Evolutionary conservation across 257 asterid species (phyloP).

Genomic region (Linderniella brevidens): DNA sequence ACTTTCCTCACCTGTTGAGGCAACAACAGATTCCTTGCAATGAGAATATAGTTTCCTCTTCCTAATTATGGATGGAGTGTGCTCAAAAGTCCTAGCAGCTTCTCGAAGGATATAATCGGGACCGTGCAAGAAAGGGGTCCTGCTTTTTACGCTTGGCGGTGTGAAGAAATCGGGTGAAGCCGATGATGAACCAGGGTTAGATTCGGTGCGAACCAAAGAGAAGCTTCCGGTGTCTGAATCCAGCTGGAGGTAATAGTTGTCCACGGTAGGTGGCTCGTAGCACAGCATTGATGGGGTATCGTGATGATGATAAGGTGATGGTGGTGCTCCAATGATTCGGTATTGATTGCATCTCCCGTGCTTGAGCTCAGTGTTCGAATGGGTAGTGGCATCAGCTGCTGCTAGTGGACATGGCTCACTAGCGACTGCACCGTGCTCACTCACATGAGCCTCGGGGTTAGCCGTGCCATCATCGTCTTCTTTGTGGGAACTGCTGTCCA

Average conservation of each 20-base stretch:
- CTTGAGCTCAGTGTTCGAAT: slow-evolving; percentile 16
- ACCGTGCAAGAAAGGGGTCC: slow-evolving; percentile 27
- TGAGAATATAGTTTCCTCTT: slow-evolving; percentile 38
- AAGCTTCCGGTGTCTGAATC: slow-evolving; percentile 24
- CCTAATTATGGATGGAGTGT: slow-evolving; percentile 80
- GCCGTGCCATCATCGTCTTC: too few species aligned
- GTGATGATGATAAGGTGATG: slow-evolving; percentile 22
- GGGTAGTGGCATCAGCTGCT: slow-evolving; percentile 21
- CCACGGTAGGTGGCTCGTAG: slow-evolving; percentile 59
- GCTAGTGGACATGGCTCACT: background rate
- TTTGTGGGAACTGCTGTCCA: slow-evolving; percentile 2
- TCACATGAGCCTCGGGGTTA: too few species aligned
- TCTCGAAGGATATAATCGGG: slow-evolving; percentile 73
- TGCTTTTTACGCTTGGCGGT: slow-evolving; percentile 52
- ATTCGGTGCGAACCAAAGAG: slow-evolving; percentile 16
- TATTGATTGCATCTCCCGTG: slow-evolving; percentile 19
- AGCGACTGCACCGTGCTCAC: too few species aligned
- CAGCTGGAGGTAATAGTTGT: slow-evolving; percentile 14
- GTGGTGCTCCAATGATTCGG: slow-evolving; percentile 19
- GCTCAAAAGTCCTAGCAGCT: slow-evolving; percentile 70
- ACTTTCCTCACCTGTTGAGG: too few species aligned
- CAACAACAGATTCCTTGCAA: too few species aligned
- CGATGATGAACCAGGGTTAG: slow-evolving; percentile 9
- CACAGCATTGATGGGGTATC: slow-evolving; percentile 16
- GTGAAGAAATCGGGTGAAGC: slow-evolving; percentile 35